Percentiles rank a stretch among this genome's conserved stretches.
These are phyloP conservation scores for Balakata baccata DNA, from an alignment of 345 rosid genomes.

Conservation along the genomic window DNA sequence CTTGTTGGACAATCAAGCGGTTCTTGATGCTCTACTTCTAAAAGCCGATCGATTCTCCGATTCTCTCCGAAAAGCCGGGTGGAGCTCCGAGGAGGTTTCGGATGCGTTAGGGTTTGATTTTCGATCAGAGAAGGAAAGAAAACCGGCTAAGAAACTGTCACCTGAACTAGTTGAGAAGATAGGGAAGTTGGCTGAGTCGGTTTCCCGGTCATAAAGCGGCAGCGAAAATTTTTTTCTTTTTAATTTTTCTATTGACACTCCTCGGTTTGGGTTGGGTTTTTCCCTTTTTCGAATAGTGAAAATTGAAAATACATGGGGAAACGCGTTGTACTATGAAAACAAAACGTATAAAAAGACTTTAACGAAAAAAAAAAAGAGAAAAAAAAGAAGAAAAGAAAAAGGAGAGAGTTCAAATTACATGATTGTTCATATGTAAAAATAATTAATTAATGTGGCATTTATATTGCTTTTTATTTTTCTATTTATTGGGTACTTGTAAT, in stretches of 20 bases:
- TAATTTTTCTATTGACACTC: background rate
- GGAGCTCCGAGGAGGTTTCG: conserved; percentile 97
- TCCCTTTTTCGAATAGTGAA: conserved; percentile 18
- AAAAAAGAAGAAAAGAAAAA: no score
- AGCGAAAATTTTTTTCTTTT: background rate
- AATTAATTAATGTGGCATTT: background rate
- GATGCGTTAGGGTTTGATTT: conserved; percentile 83
- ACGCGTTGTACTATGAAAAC: conserved; percentile 39
- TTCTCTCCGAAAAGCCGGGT: conserved; percentile 81
- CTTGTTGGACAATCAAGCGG: conserved; percentile 70
- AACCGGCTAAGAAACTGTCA: conserved; percentile 64
- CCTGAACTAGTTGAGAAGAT: conserved; percentile 68
- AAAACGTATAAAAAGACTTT: conserved; percentile 13
- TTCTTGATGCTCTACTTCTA: conserved; percentile 68
- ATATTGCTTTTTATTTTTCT: background rate
- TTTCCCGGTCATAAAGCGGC: conserved; percentile 55
- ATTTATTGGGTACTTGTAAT: background rate
- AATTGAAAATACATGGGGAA: conserved; percentile 30
- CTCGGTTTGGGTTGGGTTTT: conserved; percentile 17
- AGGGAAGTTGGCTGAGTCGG: conserved; percentile 78
- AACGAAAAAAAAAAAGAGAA: background rate
- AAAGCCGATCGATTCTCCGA: conserved; percentile 91
- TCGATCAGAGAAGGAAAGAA: conserved; percentile 70
- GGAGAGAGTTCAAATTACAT: background rate
- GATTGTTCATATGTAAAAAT: background rate